A percentile compares a stretch with the other conserved stretches of the same genome.
These are phyloP conservation scores for Amylocarpus encephaloides DNA, from an alignment of 2,329 filamentous ascomycete genomes.

Conservation along the genomic window DNA sequence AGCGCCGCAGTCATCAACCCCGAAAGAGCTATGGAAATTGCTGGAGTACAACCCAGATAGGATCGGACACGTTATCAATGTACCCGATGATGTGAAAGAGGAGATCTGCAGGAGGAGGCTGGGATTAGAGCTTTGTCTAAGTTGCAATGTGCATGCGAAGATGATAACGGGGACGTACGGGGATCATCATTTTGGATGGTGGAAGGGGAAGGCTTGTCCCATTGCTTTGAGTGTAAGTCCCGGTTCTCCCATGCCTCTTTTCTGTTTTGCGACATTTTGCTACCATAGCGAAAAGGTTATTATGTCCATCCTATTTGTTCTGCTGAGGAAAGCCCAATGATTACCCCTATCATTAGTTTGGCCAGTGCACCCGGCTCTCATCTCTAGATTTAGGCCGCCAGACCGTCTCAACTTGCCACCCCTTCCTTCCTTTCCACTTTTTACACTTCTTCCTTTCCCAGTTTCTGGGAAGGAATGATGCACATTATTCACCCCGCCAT, in stretches of 20 bases:
- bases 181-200: conserved; percentile 73
- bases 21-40: conserved; percentile 56
- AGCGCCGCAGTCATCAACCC: conserved; percentile 47
- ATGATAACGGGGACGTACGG: conserved; percentile 60
- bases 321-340: no score
- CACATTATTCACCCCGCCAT: no score
- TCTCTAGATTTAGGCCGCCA: no score
- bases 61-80: conserved; percentile 74
- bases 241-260: background rate
- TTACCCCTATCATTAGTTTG: background rate
- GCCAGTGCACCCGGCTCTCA: no score
- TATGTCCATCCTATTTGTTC: no score
- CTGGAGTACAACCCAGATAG: conserved; percentile 61
- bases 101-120: conserved; percentile 49
- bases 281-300: no score
- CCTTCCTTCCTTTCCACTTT: no score
- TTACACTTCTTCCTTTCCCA: no score
- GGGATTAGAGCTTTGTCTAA: conserved; percentile 70
- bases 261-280: background rate
- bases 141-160: conserved; percentile 72
- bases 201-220: conserved; percentile 54
- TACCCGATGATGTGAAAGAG: conserved; percentile 52
- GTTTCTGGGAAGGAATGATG: no score
- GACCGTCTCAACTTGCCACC: no score
- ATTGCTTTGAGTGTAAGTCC: conserved; percentile 63